Conservation (phyloP, 1,284 basidiomycete genomes). For the Tylopilus sp. region DNA sequence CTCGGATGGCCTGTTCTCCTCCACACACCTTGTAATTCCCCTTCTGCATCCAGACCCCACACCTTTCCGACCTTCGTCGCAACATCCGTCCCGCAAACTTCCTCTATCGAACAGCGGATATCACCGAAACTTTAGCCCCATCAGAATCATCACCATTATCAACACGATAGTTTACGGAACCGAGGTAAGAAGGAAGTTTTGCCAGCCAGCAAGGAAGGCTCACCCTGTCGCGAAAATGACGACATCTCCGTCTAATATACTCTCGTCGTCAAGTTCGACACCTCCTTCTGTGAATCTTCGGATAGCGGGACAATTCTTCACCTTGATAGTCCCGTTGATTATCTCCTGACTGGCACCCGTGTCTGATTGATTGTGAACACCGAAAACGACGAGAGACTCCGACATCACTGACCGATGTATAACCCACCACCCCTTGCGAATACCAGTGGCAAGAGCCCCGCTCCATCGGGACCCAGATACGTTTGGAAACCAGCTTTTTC, state of each 20-base stretch:
- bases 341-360: conserved; percentile 38
- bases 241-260: conserved; percentile 39
- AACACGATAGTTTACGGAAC: neutral
- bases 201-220: conserved; percentile 2
- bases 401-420: conserved; percentile 35
- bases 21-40: conserved; percentile 41
- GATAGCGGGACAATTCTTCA: conserved; percentile 36
- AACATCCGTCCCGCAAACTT: conserved; percentile 37
- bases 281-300: conserved; percentile 32
- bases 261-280: conserved; percentile 40
- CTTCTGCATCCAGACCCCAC: conserved; percentile 45
- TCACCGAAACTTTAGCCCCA: conserved; percentile 22
- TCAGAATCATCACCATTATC: neutral
- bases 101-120: conserved; percentile 29
- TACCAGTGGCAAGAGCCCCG: conserved; percentile 37
- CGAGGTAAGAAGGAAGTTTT: neutral
- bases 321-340: conserved; percentile 42
- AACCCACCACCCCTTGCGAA: conserved; percentile 38
- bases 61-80: conserved; percentile 37
- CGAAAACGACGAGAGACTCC: neutral
- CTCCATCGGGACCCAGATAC: conserved; percentile 39
- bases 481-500: conserved; percentile 41
- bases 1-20: conserved; percentile 29
- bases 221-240: conserved; percentile 45
- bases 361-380: conserved; percentile 20